Evolutionary conservation across 2,329 filamentous ascomycete genomes (phyloP), one percentile per base, ranked within the genome.

Genomic region (Didymella glomerata): DNA sequence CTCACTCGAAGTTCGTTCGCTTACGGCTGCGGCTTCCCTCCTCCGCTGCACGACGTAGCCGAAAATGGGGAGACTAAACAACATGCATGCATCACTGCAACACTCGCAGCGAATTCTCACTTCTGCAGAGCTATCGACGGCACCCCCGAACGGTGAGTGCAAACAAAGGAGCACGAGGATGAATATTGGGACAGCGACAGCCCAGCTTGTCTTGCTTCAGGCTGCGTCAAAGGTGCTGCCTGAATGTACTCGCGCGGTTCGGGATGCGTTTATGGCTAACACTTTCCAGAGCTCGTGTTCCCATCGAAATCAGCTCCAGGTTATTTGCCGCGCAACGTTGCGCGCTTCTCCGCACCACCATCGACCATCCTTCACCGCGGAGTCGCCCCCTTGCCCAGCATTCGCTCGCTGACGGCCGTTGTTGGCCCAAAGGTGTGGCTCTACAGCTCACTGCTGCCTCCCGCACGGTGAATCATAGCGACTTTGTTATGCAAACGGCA

Each of bases 51-150:
- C 34, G 20, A 24, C 4, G 56, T 54, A 59, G 32, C 56, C 47
- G n/a, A 42, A 59, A 54, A 22, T 20, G 27, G 56, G 28, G 25
- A 54, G 41, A 38, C 50, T 36, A 34, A 27, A 34, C 41, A 54
- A 54, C 41, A 27, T 47, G 50, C 56, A 59, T 54, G 49, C 48
- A 44, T 36, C 38, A 45, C 25, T 41, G 32, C 47, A 50, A 59
- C 46, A 50, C 41, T 51, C 34, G 56, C 56, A 59, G 56, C 50
- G 56, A 59, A n/a, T 46, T 59, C 50, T 54, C 56, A 59, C 46
- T 47, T 54, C 46, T 46, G 49, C 40, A 42, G 20, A 42, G 50
- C 50, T 7, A 27, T 41, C 14, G 45, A 41, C 56, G 45, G 56
- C 49, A 45, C 20, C 38, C 44, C 49, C 28, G 45, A 46, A 53